Conservation (phyloP, 148 eudicot genomes). For the Rhododendron mucronatum region DNA sequence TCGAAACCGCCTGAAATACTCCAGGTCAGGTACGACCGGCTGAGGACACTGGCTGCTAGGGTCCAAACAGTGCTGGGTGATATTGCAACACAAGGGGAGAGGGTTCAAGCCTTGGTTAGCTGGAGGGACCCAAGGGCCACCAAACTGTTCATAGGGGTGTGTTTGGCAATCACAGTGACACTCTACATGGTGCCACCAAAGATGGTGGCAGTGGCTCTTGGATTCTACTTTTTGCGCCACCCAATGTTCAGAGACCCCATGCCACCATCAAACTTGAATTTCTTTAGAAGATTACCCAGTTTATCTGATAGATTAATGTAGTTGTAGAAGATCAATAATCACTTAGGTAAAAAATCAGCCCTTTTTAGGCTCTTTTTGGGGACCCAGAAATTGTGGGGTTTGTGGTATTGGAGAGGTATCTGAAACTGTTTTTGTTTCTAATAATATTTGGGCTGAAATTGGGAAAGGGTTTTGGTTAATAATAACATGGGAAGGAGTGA, state of each 20-base stretch:
- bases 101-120: constrained; percentile 89
- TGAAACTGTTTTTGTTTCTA: constrained; percentile 1
- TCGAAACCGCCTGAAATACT: constrained; percentile 67
- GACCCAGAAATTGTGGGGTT: constrained; percentile 19
- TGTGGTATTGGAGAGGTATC: constrained; percentile 10
- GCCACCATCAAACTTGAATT: constrained; percentile 89
- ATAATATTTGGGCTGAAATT: neutral
- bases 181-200: constrained; percentile 83
- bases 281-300: constrained; percentile 88
- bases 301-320: constrained; percentile 84
- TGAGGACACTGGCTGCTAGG: constrained; percentile 74
- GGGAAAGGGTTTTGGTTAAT: constrained; percentile 4
- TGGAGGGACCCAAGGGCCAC: constrained; percentile 99
- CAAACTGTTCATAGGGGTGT: constrained; percentile 76
- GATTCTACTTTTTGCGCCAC: constrained; percentile 89
- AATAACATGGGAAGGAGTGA: constrained; percentile 27
- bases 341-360: neutral
- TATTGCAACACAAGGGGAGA: constrained; percentile 88
- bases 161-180: constrained; percentile 57
- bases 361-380: constrained; percentile 17
- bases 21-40: constrained; percentile 61
- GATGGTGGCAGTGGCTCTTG: constrained; percentile 98
- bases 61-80: constrained; percentile 93
- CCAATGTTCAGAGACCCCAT: constrained; percentile 98
- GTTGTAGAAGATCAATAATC: neutral